Percentiles rank a stretch among this genome's conserved stretches.
These are phyloP conservation scores for Penicillium sp. DNA, from an alignment of 2,329 filamentous ascomycete species.

Conservation along the genomic window DNA sequence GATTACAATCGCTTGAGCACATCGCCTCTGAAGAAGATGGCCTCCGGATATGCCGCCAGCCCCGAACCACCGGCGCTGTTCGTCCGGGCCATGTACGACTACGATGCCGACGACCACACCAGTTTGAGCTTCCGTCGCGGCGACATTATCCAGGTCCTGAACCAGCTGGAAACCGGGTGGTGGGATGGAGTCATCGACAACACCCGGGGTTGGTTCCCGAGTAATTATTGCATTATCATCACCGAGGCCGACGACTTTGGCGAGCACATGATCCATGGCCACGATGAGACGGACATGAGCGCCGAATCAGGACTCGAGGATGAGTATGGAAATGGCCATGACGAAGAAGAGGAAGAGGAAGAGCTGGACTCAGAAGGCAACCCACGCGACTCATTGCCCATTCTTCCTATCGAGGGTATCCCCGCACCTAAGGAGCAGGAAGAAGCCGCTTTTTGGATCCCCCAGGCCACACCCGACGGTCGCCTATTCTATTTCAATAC, in stretches of 20 bases:
- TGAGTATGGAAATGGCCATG: conserved; percentile 65
- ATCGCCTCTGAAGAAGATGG: conserved; percentile 36
- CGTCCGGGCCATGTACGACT: conserved; percentile 95
- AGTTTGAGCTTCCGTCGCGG: conserved; percentile 96
- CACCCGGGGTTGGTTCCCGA: conserved; percentile 97
- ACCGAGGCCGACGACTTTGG: conserved; percentile 73
- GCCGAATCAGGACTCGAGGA: conserved; percentile 61
- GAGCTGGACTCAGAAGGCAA: conserved; percentile 70
- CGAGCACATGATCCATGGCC: conserved; percentile 62
- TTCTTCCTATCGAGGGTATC: conserved; percentile 70
- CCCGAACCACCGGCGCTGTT: conserved; percentile 66
- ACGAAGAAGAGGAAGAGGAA: conserved; percentile 65
- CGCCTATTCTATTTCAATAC: conserved; percentile 98
- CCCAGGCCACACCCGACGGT: conserved; percentile 91
- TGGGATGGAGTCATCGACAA: conserved; percentile 99
- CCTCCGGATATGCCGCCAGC: conserved; percentile 37
- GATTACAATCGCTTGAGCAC: conserved; percentile 23
- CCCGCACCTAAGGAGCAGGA: conserved; percentile 68
- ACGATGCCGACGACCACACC: conserved; percentile 95
- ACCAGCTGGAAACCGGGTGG: conserved; percentile 97
- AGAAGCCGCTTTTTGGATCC: conserved; percentile 96
- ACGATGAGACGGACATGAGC: conserved; percentile 57
- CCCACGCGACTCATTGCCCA: conserved; percentile 63
- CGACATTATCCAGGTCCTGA: conserved; percentile 98
- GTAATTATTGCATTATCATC: conserved; percentile 95